Base-by-base conservation (phyloP, 2,329 filamentous ascomycete species). In the Colletotrichum tabaci region DNA sequence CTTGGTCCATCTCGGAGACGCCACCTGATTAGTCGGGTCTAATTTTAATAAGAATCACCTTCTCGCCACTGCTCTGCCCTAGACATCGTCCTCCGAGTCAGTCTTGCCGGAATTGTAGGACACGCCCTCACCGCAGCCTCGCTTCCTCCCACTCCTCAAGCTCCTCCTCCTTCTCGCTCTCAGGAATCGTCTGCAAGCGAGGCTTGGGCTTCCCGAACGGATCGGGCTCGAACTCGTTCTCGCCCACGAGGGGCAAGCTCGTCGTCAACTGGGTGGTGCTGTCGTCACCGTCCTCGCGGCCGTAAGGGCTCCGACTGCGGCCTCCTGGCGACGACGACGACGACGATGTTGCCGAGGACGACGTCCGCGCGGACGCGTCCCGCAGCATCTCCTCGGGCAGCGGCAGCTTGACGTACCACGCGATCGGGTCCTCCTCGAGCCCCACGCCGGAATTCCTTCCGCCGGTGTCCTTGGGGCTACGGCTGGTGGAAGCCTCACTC, bases 401-500 rank as follows among this genome's bases (percentile, higher is more conserved):
- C 2, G 38, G 38, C 6, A 57, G 38, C 13, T 16, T 57, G 10
- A 2, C 4, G 12, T 26, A 57, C 55, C 55, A 57, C 35, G 18
- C n/a, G 18, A 38, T 15, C 5, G 30, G 35, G 2, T 4, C 18
- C n/a, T 23, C 35, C 35, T 26, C 38, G 13, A 21, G 1, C 5
- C 12, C 30, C 2, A 2, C 21, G 1, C n/a, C n/a, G 8, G n/a
- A 50, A 0, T 7, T 12, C 18, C 13, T n/a, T 2, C 8, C 8
- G 5, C 46, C 21, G n/a, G 46, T 2, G 38, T 62, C 47, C 3
- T 2, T 52, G 2, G 47, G 35, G 3, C 49, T 50, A 6, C n/a
- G 21, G 46, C 30, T 42, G 4, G n/a, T 21, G 5, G 35, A 42
- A 8, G 9, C 47, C 0, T 50, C 38, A 4, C 15, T 21, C 2